phyloP scores from a whole-genome alignment of 2,329 filamentous ascomycete species.

The Aspergillus puulaauensis region DNA sequence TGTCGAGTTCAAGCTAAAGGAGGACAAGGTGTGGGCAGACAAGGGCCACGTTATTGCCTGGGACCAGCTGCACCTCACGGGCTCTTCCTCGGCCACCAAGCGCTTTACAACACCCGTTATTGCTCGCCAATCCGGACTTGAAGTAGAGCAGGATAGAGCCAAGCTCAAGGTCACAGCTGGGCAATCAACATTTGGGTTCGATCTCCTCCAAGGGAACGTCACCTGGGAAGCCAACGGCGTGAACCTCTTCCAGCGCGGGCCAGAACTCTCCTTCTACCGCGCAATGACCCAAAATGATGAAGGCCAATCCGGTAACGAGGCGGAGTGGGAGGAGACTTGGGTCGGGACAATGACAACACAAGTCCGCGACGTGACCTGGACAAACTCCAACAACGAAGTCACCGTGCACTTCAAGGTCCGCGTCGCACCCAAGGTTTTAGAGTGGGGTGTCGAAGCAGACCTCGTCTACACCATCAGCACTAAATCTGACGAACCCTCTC shows the following conservation, averaged over 20 bases:
- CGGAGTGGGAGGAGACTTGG: constrained; percentile 57
- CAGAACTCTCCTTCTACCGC: constrained; percentile 55
- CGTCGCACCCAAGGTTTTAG: constrained; percentile 59
- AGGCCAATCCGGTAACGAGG: constrained; percentile 45
- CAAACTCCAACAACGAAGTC: constrained; percentile 22
- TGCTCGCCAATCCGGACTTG: not conserved
- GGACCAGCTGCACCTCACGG: constrained; percentile 39
- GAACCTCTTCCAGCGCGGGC: constrained; percentile 18
- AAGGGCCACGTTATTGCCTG: constrained; percentile 57
- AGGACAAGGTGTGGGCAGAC: constrained; percentile 52
- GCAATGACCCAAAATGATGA: constrained; percentile 66
- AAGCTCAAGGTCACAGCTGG: not conserved
- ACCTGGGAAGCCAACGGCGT: not conserved
- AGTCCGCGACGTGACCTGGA: constrained; percentile 27
- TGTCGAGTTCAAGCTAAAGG: constrained; percentile 46
- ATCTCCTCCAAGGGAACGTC: constrained; percentile 4
- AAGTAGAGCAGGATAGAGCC: not conserved
- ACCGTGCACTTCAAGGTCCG: constrained; percentile 48
- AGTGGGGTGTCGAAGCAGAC: constrained; percentile 56
- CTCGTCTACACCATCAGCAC: constrained; percentile 53
- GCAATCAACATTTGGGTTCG: not conserved
- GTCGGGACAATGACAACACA: constrained; percentile 40
- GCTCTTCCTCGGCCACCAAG: not conserved
- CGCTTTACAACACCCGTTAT: not conserved
- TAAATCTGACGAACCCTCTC: constrained; percentile 19